Evolutionary conservation across 2,329 filamentous ascomycete species (phyloP).

Genomic region (Talaromyces sp.): DNA sequence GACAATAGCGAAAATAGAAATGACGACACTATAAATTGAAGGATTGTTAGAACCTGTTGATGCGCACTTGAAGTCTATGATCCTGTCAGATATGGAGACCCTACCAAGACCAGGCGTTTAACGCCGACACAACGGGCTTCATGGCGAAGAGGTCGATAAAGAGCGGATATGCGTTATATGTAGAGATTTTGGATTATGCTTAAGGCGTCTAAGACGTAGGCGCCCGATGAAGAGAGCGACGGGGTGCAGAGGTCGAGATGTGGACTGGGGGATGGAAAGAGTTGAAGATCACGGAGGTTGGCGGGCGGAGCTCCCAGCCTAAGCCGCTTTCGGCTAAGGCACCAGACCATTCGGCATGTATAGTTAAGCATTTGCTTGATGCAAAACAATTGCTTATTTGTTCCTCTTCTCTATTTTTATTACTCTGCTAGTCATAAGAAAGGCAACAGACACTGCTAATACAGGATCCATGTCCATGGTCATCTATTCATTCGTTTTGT

Average conservation of each 20-base stretch:
- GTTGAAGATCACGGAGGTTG: conserved; percentile 24
- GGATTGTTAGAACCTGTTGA: conserved; percentile 13
- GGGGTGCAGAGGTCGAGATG: conserved; percentile 1
- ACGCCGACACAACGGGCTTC: conserved; percentile 91
- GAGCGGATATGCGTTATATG: conserved; percentile 1
- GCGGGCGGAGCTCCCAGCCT: conserved; percentile 24
- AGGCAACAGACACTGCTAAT: conserved; percentile 93
- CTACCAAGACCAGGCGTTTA: conserved; percentile 96
- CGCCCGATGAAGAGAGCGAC: background rate
- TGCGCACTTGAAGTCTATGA: background rate
- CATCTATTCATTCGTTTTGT: conserved; percentile 45
- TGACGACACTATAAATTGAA: conserved; percentile 58
- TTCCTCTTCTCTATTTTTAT: conserved; percentile 56
- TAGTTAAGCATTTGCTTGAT: background rate
- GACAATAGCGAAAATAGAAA: conserved; percentile 66
- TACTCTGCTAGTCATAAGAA: conserved; percentile 89
- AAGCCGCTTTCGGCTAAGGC: conserved; percentile 43
- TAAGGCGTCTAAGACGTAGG: background rate
- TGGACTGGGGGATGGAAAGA: conserved; percentile 14
- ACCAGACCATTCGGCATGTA: background rate
- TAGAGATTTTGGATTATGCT: background rate
- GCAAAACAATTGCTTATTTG: background rate
- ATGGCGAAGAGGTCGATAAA: conserved; percentile 57
- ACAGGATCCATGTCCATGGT: conserved; percentile 95
- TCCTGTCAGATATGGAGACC: conserved; percentile 27